Evolutionary conservation across 805 yeast species (phyloP).

Genomic region (Metschnikowia picachoensis): DNA sequence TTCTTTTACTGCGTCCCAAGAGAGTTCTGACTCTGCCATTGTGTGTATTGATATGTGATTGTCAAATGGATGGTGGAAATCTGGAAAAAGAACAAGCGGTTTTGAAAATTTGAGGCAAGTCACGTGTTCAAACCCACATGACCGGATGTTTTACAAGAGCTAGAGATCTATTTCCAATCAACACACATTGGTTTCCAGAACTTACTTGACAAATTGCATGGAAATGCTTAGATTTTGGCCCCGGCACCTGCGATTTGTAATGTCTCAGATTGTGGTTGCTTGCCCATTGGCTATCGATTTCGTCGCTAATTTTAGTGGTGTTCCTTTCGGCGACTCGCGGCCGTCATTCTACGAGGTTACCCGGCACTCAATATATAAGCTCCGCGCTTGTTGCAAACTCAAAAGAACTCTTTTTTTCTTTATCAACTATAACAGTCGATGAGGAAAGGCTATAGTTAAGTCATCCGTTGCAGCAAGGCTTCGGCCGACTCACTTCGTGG

Average conservation of each 20-base stretch:
- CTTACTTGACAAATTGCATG: too few relatives aligned
- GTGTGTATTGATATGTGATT: not conserved
- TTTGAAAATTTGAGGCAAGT: constrained; percentile 1
- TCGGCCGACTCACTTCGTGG: constrained; percentile 28
- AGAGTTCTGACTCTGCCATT: constrained; percentile 5
- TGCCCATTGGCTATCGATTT: too few relatives aligned
- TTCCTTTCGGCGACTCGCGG: too few relatives aligned
- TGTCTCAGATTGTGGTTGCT: too few relatives aligned
- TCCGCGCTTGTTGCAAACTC: not conserved
- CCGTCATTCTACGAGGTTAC: constrained; percentile 4
- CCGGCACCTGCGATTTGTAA: too few relatives aligned
- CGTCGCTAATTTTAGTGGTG: too few relatives aligned
- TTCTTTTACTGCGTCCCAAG: constrained; percentile 16
- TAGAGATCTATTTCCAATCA: too few relatives aligned
- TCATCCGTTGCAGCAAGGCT: constrained; percentile 37
- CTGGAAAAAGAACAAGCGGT: not conserved
- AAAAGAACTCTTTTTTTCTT: constrained; percentile 18
- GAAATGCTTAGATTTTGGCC: too few relatives aligned
- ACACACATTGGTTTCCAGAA: too few relatives aligned
- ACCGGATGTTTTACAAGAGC: not conserved
- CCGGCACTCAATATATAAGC: constrained; percentile 9
- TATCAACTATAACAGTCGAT: constrained; percentile 59
- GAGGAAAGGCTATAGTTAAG: constrained; percentile 43
- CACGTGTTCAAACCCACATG: constrained; percentile 1
- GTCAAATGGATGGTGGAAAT: not conserved